phyloP scores from a whole-genome alignment of 495 filamentous ascomycete genomes.

The Aspergillus sparsus region DNA sequence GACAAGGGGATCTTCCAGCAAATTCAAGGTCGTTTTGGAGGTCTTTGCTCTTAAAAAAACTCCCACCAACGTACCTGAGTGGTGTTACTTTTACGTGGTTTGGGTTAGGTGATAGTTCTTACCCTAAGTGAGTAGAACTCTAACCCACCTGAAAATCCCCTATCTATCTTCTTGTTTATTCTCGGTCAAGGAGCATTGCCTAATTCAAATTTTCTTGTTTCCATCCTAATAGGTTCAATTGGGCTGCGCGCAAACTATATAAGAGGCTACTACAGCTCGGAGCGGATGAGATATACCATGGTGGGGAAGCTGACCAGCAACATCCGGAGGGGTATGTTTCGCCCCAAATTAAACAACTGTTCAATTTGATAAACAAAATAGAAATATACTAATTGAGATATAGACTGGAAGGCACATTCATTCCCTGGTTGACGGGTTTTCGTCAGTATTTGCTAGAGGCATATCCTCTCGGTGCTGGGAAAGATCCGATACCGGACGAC shows the following conservation, averaged over 20 bases:
- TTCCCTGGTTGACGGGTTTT: constrained; percentile 73
- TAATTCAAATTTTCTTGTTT: background rate
- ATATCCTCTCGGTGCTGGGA: constrained; percentile 66
- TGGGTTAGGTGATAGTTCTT: constrained; percentile 92
- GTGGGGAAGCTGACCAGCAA: constrained; percentile 88
- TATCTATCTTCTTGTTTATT: too few relatives aligned
- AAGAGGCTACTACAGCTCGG: constrained; percentile 85
- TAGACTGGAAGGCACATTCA: constrained; percentile 79
- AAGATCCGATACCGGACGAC: constrained; percentile 72
- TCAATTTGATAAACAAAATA: too few relatives aligned
- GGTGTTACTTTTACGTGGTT: constrained; percentile 76
- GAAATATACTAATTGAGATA: background rate
- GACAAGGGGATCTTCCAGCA: constrained; percentile 86
- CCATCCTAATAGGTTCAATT: constrained; percentile 72
- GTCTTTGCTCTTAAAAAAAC: constrained; percentile 72
- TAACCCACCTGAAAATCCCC: too few relatives aligned
- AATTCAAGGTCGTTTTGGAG: constrained; percentile 86
- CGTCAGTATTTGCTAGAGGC: constrained; percentile 60
- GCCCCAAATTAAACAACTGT: too few relatives aligned
- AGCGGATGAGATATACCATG: constrained; percentile 70
- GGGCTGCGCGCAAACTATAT: constrained; percentile 83
- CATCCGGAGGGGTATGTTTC: constrained; percentile 81
- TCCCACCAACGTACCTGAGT: constrained; percentile 68
- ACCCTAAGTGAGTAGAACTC: constrained; percentile 65
- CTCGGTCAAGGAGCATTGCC: too few relatives aligned